These are phyloP conservation scores for Penicillium taxi DNA, from an alignment of 495 filamentous ascomycete genomes.

Conservation along the genomic window DNA sequence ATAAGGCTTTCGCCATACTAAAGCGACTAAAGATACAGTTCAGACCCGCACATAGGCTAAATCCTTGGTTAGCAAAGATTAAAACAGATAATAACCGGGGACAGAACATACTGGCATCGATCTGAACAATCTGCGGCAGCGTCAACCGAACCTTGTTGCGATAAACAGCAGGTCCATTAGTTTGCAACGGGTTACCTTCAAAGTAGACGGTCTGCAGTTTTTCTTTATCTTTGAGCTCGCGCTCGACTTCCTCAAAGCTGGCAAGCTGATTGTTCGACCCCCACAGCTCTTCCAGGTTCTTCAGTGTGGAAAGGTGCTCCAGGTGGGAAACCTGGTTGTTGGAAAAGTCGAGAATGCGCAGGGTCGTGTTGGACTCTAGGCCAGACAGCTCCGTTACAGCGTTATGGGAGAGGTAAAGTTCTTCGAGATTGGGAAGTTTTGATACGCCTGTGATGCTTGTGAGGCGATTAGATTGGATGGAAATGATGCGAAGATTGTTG, in stretches of 20 bases:
- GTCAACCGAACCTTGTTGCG: constrained; percentile 87
- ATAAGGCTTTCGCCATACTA: constrained; percentile 1
- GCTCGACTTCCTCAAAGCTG: constrained; percentile 77
- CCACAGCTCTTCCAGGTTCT: constrained; percentile 83
- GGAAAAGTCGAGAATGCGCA: constrained; percentile 80
- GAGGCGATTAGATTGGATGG: constrained; percentile 95
- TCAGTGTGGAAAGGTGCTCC: constrained; percentile 58
- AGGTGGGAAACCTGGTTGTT: constrained; percentile 79
- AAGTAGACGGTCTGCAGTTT: constrained; percentile 90
- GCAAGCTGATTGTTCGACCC: constrained; percentile 78
- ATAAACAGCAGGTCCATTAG: constrained; percentile 65
- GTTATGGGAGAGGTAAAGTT: constrained; percentile 98
- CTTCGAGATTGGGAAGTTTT: constrained; percentile 70
- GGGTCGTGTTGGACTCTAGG: constrained; percentile 57
- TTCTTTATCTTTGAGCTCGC: constrained; percentile 67
- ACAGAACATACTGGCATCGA: constrained; percentile 85
- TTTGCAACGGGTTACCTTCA: constrained; percentile 89
- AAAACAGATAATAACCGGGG: neutral
- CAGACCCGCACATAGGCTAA: constrained; percentile 29
- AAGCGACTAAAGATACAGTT: neutral
- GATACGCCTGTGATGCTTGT: constrained; percentile 68
- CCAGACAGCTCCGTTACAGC: constrained; percentile 70
- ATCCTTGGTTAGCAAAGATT: neutral
- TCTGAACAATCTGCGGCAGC: constrained; percentile 79
- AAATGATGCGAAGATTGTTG: constrained; percentile 75